Conservation (phyloP, 2,329 filamentous ascomycete genomes). For the Dothiorella sarmentorum region DNA sequence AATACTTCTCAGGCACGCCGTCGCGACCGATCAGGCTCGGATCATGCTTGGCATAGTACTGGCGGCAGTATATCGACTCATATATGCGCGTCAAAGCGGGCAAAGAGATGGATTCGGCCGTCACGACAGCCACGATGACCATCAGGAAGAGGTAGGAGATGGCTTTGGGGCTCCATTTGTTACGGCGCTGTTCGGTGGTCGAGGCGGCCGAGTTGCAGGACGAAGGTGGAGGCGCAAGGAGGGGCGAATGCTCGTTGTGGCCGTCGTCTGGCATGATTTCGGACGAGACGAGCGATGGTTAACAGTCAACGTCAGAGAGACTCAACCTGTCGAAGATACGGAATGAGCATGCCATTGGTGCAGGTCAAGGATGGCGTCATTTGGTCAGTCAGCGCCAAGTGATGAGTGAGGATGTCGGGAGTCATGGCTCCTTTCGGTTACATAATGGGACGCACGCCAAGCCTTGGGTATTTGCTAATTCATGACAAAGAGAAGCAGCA, state of each 20-base stretch:
- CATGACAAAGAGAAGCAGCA: no score
- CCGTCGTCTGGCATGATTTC: no score
- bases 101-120: constrained; percentile 38
- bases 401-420: neutral
- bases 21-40: constrained; percentile 25
- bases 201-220: neutral
- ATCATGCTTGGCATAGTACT: constrained; percentile 44
- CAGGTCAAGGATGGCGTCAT: neutral
- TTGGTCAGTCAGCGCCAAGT: neutral
- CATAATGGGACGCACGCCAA: constrained; percentile 9
- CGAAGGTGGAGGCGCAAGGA: neutral
- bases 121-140: constrained; percentile 44
- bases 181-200: neutral
- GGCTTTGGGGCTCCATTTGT: neutral
- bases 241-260: neutral
- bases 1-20: constrained; percentile 39
- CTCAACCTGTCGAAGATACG: neutral
- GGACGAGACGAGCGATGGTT: no score
- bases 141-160: constrained; percentile 31
- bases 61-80: constrained; percentile 54
- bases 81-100: constrained; percentile 50
- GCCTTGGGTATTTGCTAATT: constrained; percentile 7
- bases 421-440: constrained; percentile 8
- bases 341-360: neutral
- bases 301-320: no score